phyloP scores from a whole-genome alignment of 73 alveolate genomes.

The Symbiodinium natans region DNA sequence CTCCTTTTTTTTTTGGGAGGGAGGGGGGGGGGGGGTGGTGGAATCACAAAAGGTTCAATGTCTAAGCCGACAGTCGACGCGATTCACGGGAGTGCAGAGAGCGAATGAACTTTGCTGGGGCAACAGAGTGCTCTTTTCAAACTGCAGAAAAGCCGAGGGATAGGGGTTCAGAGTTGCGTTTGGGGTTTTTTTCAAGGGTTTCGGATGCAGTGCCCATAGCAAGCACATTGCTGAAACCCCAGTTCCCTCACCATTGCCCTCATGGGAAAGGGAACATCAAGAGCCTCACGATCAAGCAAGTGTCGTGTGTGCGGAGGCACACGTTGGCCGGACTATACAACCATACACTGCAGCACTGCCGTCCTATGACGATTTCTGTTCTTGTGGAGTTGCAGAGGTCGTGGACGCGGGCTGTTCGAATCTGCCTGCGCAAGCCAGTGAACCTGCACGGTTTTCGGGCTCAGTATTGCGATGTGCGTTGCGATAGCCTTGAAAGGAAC shows the following conservation, averaged over 20 bases:
- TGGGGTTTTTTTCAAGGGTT: no score
- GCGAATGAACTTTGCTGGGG: no score
- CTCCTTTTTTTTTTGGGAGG: no score
- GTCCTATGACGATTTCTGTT: not conserved
- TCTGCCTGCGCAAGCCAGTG: not conserved
- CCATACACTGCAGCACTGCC: not conserved
- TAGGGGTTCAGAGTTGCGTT: no score
- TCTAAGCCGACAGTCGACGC: no score
- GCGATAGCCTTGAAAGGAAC: not conserved
- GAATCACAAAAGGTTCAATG: no score
- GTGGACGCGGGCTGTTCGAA: not conserved
- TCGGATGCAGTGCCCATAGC: not conserved
- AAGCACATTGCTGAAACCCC: not conserved
- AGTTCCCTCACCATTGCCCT: not conserved
- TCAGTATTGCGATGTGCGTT: not conserved
- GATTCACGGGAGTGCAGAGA: no score
- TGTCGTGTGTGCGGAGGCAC: not conserved
- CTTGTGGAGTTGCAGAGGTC: not conserved
- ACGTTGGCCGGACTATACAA: not conserved
- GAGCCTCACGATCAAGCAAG: not conserved
- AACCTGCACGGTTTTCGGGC: not conserved
- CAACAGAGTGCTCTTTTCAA: no score
- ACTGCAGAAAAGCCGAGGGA: no score
- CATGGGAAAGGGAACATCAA: not conserved
- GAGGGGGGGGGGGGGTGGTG: no score